Conservation (phyloP, 2,329 filamentous ascomycete genomes). For the Pseudocercospora macadamiae region DNA sequence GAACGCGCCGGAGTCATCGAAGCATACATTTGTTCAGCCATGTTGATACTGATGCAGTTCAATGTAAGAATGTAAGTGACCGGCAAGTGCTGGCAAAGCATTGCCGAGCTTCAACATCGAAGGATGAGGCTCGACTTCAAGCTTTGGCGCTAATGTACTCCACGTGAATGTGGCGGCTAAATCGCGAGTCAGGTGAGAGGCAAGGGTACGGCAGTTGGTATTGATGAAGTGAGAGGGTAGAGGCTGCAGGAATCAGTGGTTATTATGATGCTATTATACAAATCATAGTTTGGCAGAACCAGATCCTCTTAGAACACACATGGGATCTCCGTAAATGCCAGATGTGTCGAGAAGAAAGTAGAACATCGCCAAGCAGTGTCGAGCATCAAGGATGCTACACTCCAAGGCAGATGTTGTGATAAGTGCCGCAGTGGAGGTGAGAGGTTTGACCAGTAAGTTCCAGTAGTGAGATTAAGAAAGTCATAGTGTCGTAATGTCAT, state of each 20-base stretch:
- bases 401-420: neutral
- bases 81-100: constrained; percentile 7
- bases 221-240: neutral
- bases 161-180: neutral
- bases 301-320: no score
- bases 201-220: neutral
- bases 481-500: no score
- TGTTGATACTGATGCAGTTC: neutral
- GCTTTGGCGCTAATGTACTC: neutral
- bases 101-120: neutral
- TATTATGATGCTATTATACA: no score
- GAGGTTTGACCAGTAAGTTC: no score
- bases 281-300: neutral
- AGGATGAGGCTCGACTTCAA: neutral
- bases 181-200: neutral
- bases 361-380: no score
- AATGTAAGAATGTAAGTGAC: neutral
- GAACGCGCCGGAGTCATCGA: neutral
- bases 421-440: no score
- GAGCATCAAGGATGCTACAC: neutral
- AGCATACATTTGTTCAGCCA: neutral
- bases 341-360: no score
- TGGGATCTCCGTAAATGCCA: no score
- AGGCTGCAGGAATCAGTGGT: no score
- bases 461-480: no score